Base-by-base conservation (phyloP, 106 monocot species). In the Dactylorhiza incarnata region DNA sequence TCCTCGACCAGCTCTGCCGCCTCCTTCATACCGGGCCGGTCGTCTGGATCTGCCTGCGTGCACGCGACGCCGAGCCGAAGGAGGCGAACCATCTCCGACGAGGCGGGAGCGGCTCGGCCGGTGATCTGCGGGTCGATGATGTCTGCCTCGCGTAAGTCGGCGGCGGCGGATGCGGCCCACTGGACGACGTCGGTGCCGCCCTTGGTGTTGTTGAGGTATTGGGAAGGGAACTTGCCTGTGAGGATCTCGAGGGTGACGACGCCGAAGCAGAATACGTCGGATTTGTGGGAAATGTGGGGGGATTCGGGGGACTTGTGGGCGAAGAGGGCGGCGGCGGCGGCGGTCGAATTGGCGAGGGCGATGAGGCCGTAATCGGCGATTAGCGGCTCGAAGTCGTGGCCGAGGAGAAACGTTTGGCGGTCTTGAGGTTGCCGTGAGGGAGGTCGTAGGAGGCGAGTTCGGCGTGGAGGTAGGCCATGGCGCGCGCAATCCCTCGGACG, bases 221-320 rank as follows among this genome's bases (percentile, higher is more conserved):
- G 78, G 8, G 72, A 56, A 6, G 78, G 78, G 48, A 78, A 71
- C 29, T 84, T 84, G 11, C 89, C 86, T 13, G 89, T 86, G 54
- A 89, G 49, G 50, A 86, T 68, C 83, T 89, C 89, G 20, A 89
- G 79, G 53, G 86, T 51, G 71, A 89, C 55, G 74, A 89, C 50
- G 47, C 86, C 89, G 69, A 89, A 82, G 82, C 86, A 86, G 81
- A 79, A 89, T 50, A 89, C 84, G 66, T 89, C 89, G 29, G 86
- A 86, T 49, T 89, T 86, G 46, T 76, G 56, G 13, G 84, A 86
- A 22, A 86, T 69, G 68, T 80, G 73, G 51, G 29, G 75, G 45
- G 73, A 51, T 70, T 89, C 86, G 3, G 86, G 86, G 15, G 89
- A 79, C 20, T 77, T 71, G 82, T 75, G 84, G 58, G 89, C 86